These are phyloP conservation scores for Basipetospora sp. DNA, from an alignment of 2,329 filamentous ascomycete species.

Conservation along the genomic window DNA sequence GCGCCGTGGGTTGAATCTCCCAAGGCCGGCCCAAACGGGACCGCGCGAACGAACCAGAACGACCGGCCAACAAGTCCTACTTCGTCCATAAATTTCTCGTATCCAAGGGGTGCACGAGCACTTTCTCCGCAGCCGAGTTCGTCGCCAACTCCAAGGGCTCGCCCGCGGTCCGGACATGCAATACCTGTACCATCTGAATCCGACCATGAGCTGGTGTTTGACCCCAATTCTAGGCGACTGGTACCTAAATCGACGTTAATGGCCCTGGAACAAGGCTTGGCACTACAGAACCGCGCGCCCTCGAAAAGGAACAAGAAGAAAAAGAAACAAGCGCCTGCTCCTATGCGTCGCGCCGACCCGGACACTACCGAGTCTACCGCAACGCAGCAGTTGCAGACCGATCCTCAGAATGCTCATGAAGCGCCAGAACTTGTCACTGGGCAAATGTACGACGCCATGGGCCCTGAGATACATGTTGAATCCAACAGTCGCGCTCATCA, in stretches of 20 bases:
- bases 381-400: neutral
- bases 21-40: constrained; percentile 22
- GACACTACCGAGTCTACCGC: neutral
- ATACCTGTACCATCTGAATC: constrained; percentile 11
- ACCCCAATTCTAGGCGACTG: constrained; percentile 52
- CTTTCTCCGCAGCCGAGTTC: constrained; percentile 25
- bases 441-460: neutral
- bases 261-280: constrained; percentile 2
- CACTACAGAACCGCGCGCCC: constrained; percentile 20
- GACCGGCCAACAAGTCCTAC: constrained; percentile 30
- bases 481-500: neutral
- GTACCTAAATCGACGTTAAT: constrained; percentile 24
- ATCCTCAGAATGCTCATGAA: neutral
- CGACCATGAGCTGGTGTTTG: constrained; percentile 40
- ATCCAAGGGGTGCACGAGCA: constrained; percentile 30
- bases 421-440: constrained; percentile 2
- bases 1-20: constrained; percentile 36
- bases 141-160: neutral
- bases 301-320: constrained; percentile 28
- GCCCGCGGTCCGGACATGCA: neutral
- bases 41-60: constrained; percentile 14
- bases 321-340: constrained; percentile 14
- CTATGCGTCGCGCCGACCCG: too few species aligned
- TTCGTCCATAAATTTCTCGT: constrained; percentile 45
- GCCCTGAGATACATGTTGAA: constrained; percentile 1